Conservation (phyloP, 768 basidiomycete species). For the Rhodotorula graminis region DNA sequence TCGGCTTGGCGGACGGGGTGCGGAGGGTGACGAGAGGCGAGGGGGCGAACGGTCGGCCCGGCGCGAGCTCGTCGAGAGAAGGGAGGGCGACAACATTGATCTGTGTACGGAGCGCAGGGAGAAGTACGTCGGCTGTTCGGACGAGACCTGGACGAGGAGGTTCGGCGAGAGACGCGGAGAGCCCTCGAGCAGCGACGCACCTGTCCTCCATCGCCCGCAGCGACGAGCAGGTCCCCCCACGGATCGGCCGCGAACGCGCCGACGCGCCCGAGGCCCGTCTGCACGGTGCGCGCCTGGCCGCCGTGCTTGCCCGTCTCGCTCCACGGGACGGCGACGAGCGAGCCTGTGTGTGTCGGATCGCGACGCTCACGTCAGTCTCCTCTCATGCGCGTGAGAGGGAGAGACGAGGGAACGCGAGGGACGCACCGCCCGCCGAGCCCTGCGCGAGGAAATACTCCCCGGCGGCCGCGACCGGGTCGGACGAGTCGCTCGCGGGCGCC, state of each 20-base stretch:
- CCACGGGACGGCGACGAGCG: constrained; percentile 20
- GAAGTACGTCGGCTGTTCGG: no score
- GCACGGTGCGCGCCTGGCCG: background rate
- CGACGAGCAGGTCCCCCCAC: constrained; percentile 26
- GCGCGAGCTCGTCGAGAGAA: background rate
- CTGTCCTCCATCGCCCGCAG: constrained; percentile 12
- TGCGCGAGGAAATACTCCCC: constrained; percentile 27
- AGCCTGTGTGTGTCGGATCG: no score
- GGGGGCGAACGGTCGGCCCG: background rate
- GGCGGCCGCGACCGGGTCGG: background rate
- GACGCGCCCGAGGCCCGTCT: constrained; percentile 7
- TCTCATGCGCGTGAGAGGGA: background rate
- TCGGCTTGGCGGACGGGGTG: constrained; percentile 4
- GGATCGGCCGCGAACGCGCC: constrained; percentile 20
- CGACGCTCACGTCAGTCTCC: no score
- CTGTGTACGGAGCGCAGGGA: background rate
- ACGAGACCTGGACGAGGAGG: no score
- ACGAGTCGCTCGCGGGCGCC: constrained; percentile 3
- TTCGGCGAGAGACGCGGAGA: no score
- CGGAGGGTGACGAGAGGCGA: background rate
- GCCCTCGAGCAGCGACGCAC: no score
- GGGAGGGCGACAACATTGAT: constrained; percentile 22
- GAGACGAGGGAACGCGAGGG: background rate
- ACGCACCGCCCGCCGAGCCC: constrained; percentile 20
- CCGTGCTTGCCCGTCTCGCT: constrained; percentile 19